Percentiles rank a stretch among this genome's conserved stretches.
These are phyloP conservation scores for Russula vinacea DNA, from an alignment of 768 basidiomycete species.

Conservation along the genomic window DNA sequence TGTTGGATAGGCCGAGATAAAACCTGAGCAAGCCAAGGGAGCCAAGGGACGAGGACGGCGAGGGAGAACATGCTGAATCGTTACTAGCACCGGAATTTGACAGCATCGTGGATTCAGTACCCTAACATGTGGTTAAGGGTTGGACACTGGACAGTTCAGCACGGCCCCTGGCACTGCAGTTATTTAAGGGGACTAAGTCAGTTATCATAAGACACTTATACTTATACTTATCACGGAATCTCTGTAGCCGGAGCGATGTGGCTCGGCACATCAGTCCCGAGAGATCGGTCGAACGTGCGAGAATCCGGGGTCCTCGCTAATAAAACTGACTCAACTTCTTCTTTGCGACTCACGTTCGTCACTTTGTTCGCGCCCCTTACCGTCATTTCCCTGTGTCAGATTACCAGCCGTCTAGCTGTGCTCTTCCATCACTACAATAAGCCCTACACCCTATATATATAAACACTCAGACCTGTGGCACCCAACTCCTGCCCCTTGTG, in stretches of 20 bases:
- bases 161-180: slow-evolving; percentile 14
- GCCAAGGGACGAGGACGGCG: not conserved
- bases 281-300: slow-evolving; percentile 28
- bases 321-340: slow-evolving; percentile 18
- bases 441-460: slow-evolving; percentile 8
- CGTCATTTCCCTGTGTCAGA: slow-evolving; percentile 10
- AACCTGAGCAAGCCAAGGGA: slow-evolving; percentile 7
- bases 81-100: not conserved
- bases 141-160: not conserved
- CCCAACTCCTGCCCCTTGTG: not conserved
- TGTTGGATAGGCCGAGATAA: slow-evolving; percentile 18
- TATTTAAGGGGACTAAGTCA: not conserved
- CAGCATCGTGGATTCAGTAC: not conserved
- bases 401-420: not conserved
- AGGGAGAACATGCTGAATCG: slow-evolving; percentile 20
- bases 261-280: not conserved
- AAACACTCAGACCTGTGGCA: slow-evolving; percentile 8
- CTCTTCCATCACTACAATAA: not conserved
- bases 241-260: slow-evolving; percentile 10
- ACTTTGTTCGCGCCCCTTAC: slow-evolving; percentile 10
- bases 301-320: slow-evolving; percentile 2
- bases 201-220: slow-evolving; percentile 3
- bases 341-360: slow-evolving; percentile 26
- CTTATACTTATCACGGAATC: slow-evolving; percentile 1
- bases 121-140: slow-evolving; percentile 12